phyloP scores from a whole-genome alignment of 1,284 basidiomycete species.

The Cutaneotrichosporon dermatis region DNA sequence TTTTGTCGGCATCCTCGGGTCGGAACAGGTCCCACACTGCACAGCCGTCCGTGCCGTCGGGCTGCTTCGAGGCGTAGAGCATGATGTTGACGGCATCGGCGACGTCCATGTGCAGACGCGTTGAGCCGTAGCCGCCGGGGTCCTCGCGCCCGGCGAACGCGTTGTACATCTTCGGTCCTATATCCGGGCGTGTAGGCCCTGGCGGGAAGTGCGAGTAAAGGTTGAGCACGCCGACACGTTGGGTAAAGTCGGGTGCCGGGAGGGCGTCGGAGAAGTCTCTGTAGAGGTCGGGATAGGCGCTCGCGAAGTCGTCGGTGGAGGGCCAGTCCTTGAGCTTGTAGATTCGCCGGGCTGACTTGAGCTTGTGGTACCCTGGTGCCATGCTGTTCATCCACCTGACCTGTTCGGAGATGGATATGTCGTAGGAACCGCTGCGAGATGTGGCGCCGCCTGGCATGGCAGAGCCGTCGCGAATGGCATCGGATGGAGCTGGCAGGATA shows the following conservation, averaged over 20 bases:
- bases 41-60: conserved; percentile 66
- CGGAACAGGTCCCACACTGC: conserved; percentile 91
- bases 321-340: conserved; percentile 70
- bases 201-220: conserved; percentile 70
- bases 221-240: conserved; percentile 81
- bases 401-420: conserved; percentile 35
- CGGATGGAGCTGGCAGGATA: too few species aligned
- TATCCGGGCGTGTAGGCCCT: conserved; percentile 78
- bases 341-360: conserved; percentile 57
- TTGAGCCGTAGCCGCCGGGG: conserved; percentile 47
- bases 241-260: conserved; percentile 80
- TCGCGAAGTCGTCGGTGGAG: conserved; percentile 73
- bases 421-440: not conserved
- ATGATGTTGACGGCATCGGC: conserved; percentile 92
- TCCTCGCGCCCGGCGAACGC: conserved; percentile 42
- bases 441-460: not conserved
- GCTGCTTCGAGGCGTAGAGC: conserved; percentile 63
- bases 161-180: conserved; percentile 64
- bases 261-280: conserved; percentile 77
- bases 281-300: conserved; percentile 78
- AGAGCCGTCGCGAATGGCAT: too few species aligned
- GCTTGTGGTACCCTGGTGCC: conserved; percentile 53
- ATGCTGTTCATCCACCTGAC: conserved; percentile 43
- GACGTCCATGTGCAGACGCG: conserved; percentile 92
- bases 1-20: conserved; percentile 71